Evolutionary conservation across 257 asterid species (phyloP).

Genomic region (Plectranthus barbatus): DNA sequence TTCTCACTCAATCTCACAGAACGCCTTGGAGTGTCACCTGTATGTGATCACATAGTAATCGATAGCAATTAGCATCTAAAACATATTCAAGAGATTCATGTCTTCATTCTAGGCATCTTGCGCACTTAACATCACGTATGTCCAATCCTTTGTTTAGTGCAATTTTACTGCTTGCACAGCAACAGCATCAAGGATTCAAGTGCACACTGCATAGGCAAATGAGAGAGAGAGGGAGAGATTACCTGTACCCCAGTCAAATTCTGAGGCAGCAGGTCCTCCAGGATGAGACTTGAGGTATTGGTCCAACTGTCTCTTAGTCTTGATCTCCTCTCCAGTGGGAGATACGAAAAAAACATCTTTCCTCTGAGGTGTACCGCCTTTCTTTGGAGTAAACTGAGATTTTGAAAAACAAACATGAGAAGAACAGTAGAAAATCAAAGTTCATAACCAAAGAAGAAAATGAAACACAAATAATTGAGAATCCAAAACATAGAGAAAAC

Average conservation of each 20-base stretch:
- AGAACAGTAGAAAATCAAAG: background rate
- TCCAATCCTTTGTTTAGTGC: background rate
- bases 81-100: background rate
- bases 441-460: background rate
- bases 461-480: background rate
- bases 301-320: slow-evolving; percentile 48
- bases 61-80: background rate
- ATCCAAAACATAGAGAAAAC: background rate
- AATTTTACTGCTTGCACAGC: background rate
- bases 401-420: background rate
- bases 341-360: slow-evolving; percentile 36
- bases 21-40: slow-evolving; percentile 62
- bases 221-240: slow-evolving; percentile 1
- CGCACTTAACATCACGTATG: background rate
- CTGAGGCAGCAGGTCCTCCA: slow-evolving; percentile 41
- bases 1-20: slow-evolving; percentile 51
- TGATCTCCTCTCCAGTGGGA: slow-evolving; percentile 63
- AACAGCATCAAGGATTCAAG: background rate
- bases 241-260: slow-evolving; percentile 58
- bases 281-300: slow-evolving; percentile 64
- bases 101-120: background rate
- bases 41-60: background rate
- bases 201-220: background rate
- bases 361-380: slow-evolving; percentile 26
- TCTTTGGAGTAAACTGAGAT: slow-evolving; percentile 35